A percentile compares a stretch with the other conserved stretches of the same genome.
phyloP scores from a whole-genome alignment of 163 green algal species.

The Chlamydomonas reinhardtii region DNA sequence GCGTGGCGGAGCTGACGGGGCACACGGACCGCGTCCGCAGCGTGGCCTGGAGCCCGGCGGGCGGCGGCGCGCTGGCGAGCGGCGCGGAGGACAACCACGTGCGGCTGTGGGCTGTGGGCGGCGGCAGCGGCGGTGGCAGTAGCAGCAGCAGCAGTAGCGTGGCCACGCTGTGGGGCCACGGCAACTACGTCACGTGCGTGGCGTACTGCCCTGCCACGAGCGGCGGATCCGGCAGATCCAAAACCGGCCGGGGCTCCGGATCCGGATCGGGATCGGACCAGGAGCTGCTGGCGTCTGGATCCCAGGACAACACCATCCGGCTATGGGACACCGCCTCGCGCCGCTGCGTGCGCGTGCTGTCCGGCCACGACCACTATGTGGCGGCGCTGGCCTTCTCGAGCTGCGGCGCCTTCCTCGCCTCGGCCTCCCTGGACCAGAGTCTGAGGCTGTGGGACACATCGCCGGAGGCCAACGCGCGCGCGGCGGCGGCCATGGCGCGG shows the following conservation, averaged over 20 bases:
- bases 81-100: slow-evolving; percentile 41
- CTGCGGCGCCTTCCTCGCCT: not conserved
- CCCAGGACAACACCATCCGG: slow-evolving; percentile 28
- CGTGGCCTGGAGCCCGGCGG: slow-evolving; percentile 29
- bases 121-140: too few species aligned
- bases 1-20: not conserved
- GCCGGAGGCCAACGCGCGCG: too few species aligned
- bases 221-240: not conserved
- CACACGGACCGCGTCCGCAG: slow-evolving; percentile 39
- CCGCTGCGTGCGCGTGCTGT: not conserved
- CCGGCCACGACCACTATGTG: slow-evolving; percentile 28
- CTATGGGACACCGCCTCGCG: not conserved
- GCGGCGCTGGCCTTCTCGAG: not conserved
- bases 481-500: too few species aligned
- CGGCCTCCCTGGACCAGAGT: not conserved
- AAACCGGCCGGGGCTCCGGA: too few species aligned
- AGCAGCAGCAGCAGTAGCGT: not conserved
- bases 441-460: slow-evolving; percentile 11
- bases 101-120: not conserved
- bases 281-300: not conserved
- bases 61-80: slow-evolving; percentile 6
- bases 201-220: slow-evolving; percentile 2
- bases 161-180: slow-evolving; percentile 23
- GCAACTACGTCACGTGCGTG: slow-evolving; percentile 38
- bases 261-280: too few species aligned